Base-by-base conservation (phyloP, 305 asterid genomes). In the Fraxinus greggii region DNA sequence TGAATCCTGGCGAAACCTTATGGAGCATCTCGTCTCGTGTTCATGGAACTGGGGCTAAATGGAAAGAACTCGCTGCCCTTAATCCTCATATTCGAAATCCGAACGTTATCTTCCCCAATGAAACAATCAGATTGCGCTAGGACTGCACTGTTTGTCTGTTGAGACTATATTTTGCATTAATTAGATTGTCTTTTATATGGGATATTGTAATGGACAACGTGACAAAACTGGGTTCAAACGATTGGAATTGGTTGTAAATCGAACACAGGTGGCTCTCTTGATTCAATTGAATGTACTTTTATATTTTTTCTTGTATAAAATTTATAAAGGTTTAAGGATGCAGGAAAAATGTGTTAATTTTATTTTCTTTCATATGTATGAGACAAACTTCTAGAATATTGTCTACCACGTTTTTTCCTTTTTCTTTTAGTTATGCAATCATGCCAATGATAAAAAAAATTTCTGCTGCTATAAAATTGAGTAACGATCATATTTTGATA, bases 21-120 rank as follows among this genome's bases (percentile, higher is more conserved):
- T 97, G 99, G 99, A 93, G 98, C 88, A 85, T 97, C 74, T 93
- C 97, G 40, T 91, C 95, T 40, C 92, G 92, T 29, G 91, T 67
- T 21, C 85, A 83, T 69, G 95, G 93, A 35, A 88, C 86, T n/a
- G 93, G 93, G n/a, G 78, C 83, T 10, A 91, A 85, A 82, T 81
- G 93, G 93, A 91, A 91, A 88, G 91, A 89, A 80, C 78, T 86
- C 59, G 91, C 88, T 36, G 84, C 86, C 7, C 91, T 84, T 24
- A 93, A 89, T 84, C 89, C 93, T 76, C 94, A 85, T 70, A 87
- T 87, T 51, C 86, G 90, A 59, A 89, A 90, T 84, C 91, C 90
- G 19, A 89, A 92, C 65, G 85, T 89, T 72, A 84, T 90, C 69
- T 42, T 92, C 24, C 85, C 90, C 7, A 86, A 87, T 79, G 93